Conservation (phyloP, 78 protist genomes). For the Diacronema lutheri region DNA sequence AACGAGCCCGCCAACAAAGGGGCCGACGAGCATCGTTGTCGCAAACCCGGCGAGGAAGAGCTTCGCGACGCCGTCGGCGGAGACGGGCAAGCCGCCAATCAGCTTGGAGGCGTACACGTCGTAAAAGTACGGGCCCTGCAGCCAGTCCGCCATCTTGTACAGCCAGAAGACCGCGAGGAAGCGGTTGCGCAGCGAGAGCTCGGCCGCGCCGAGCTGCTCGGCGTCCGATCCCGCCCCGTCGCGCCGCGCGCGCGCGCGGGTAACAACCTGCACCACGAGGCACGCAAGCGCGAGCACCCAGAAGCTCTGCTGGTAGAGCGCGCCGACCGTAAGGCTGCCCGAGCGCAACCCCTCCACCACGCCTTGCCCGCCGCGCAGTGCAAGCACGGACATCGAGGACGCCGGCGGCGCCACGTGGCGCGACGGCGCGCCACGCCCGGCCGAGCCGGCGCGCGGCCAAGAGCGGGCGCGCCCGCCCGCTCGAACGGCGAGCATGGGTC, state of each 20-base stretch:
- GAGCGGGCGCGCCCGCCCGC: no score
- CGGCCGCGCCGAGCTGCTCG: neutral
- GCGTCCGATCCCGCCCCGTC: neutral
- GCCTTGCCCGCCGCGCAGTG: no score
- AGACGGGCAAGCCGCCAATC: neutral
- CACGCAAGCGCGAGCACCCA: neutral
- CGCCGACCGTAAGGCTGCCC: no score
- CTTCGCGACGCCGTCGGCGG: neutral
- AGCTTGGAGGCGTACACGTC: conserved; percentile 38
- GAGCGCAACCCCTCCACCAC: no score
- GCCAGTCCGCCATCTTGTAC: conserved; percentile 53
- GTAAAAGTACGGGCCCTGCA: conserved; percentile 53
- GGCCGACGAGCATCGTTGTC: conserved; percentile 29
- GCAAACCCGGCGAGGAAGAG: conserved; percentile 43
- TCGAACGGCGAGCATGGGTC: no score
- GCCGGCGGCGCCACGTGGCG: no score
- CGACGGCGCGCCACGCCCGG: no score
- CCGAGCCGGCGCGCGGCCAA: no score
- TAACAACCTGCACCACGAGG: neutral
- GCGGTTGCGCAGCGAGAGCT: conserved; percentile 13
- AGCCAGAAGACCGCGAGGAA: conserved; percentile 45
- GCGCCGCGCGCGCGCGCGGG: no score
- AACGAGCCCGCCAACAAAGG: conserved; percentile 31
- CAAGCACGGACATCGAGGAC: no score
- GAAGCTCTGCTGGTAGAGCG: neutral